Conservation (phyloP, 371 early-diverging fungal genomes). For the Zancudomyces culisetae region DNA sequence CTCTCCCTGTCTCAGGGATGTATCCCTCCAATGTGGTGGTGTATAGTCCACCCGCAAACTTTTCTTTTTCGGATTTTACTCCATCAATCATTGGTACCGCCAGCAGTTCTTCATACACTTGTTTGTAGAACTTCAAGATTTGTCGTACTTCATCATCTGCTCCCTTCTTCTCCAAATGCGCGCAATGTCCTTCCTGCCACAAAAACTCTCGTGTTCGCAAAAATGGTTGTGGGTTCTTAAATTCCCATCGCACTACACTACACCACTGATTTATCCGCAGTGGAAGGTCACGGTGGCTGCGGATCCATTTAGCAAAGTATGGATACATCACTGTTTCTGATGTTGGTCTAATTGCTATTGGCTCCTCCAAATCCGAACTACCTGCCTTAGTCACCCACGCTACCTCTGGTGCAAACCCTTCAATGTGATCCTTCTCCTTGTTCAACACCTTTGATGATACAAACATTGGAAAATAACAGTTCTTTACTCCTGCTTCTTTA, state of each 20-base stretch:
- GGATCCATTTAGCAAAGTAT: constrained; percentile 97
- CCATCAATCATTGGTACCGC: constrained; percentile 99
- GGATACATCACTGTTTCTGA: constrained; percentile 99
- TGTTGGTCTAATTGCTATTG: constrained; percentile 98
- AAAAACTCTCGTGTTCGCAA: constrained; percentile 98
- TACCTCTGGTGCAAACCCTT: constrained; percentile 99
- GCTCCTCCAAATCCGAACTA: constrained; percentile 79
- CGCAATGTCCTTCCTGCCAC: constrained; percentile 99
- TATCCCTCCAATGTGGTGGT: constrained; percentile 99
- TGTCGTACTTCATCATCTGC: constrained; percentile 84
- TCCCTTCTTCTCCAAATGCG: constrained; percentile 78
- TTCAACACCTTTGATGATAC: constrained; percentile 81
- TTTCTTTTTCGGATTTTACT: constrained; percentile 97
- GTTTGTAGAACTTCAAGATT: constrained; percentile 90
- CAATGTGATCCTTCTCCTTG: constrained; percentile 98
- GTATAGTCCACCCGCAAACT: constrained; percentile 98
- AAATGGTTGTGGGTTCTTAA: constrained; percentile 99
- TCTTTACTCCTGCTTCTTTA: constrained; percentile 85
- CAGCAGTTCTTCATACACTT: constrained; percentile 92
- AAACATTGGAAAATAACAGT: constrained; percentile 99
- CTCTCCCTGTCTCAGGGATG: constrained; percentile 95
- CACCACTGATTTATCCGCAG: constrained; percentile 99
- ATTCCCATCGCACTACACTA: constrained; percentile 99
- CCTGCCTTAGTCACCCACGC: constrained; percentile 99
- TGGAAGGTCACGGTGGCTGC: constrained; percentile 97